phyloP scores from a whole-genome alignment of 2,329 filamentous ascomycete species.

The Ambrosiella beaveri region DNA sequence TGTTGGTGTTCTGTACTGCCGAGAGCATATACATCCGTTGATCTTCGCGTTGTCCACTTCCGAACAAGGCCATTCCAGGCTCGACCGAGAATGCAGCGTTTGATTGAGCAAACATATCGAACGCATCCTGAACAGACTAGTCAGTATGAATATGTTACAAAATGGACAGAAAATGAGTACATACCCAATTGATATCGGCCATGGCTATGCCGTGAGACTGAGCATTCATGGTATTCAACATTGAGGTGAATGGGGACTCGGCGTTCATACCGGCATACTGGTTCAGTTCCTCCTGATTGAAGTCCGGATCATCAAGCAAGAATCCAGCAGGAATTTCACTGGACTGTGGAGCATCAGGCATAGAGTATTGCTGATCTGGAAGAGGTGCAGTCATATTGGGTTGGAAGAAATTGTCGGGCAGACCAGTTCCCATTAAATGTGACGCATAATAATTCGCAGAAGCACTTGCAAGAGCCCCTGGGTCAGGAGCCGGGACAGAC shows the following conservation, averaged over 20 bases:
- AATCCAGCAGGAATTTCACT: background rate
- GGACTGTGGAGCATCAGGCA: background rate
- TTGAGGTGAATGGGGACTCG: constrained; percentile 19
- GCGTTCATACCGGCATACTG: background rate
- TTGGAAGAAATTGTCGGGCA: background rate
- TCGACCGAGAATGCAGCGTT: constrained; percentile 9
- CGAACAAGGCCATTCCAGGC: constrained; percentile 3
- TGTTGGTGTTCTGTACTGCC: background rate
- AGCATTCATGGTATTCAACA: constrained; percentile 29
- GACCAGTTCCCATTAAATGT: background rate
- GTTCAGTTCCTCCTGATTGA: background rate
- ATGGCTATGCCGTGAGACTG: constrained; percentile 16
- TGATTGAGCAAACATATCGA: constrained; percentile 38
- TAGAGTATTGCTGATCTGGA: background rate
- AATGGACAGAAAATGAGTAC: constrained; percentile 13
- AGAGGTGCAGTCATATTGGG: background rate
- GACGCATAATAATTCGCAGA: background rate
- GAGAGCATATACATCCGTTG: background rate
- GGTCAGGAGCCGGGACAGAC: background rate
- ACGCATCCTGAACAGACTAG: constrained; percentile 27
- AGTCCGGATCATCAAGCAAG: background rate
- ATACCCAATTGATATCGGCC: constrained; percentile 32
- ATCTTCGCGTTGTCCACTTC: background rate
- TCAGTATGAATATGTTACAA: background rate
- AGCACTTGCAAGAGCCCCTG: background rate